Conservation (phyloP, 768 basidiomycete species). For the Scleroderma bovista region DNA sequence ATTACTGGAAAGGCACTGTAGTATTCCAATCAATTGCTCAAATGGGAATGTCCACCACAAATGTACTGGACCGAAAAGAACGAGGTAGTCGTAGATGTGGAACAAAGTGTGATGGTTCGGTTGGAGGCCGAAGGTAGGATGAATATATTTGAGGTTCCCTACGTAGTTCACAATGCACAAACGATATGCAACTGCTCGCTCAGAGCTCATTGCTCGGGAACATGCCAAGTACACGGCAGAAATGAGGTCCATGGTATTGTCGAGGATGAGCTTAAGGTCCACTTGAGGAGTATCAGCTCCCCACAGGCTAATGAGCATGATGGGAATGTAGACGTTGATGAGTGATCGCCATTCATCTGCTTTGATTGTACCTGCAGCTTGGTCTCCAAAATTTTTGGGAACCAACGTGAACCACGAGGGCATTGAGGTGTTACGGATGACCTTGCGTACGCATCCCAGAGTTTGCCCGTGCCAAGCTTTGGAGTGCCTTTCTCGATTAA, state of each 20-base stretch:
- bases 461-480: background rate
- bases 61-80: constrained; percentile 31
- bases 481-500: background rate
- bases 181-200: constrained; percentile 5
- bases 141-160: constrained; percentile 10
- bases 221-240: constrained; percentile 17
- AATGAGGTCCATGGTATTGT: constrained; percentile 27
- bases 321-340: constrained; percentile 10
- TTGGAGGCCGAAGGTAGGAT: constrained; percentile 8
- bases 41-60: constrained; percentile 38
- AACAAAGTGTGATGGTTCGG: constrained; percentile 29
- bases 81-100: constrained; percentile 28
- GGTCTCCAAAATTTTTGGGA: constrained; percentile 13
- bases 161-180: constrained; percentile 13
- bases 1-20: constrained; percentile 32
- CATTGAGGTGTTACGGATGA: background rate
- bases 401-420: constrained; percentile 15
- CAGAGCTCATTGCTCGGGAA: constrained; percentile 6
- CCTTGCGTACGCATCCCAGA: background rate
- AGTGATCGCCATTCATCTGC: constrained; percentile 17
- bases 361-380: constrained; percentile 9
- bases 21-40: constrained; percentile 31
- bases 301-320: constrained; percentile 18
- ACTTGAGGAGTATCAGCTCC: background rate
- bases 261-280: constrained; percentile 6